These are phyloP conservation scores for Hirschioporus abietinus DNA, from an alignment of 768 basidiomycete species.

Conservation along the genomic window DNA sequence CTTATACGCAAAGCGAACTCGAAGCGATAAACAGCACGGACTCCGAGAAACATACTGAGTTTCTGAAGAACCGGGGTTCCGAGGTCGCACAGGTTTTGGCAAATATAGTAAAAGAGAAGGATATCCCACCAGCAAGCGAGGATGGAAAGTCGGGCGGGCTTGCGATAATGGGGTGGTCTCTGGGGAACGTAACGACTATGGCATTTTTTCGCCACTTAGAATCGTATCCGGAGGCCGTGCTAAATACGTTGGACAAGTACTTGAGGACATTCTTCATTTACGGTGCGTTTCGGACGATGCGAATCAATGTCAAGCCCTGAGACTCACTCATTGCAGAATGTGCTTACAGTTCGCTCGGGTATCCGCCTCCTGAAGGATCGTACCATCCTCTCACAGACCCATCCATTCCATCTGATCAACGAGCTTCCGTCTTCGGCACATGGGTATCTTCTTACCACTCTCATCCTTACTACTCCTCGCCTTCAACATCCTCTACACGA, in stretches of 20 bases:
- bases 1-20: slow-evolving; percentile 25
- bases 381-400: slow-evolving; percentile 4
- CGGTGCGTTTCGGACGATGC: slow-evolving; percentile 17
- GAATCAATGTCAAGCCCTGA: background rate
- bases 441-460: slow-evolving; percentile 1
- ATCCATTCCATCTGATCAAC: background rate
- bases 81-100: slow-evolving; percentile 31
- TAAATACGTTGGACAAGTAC: slow-evolving; percentile 15
- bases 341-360: background rate
- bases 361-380: background rate
- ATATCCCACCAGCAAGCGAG: slow-evolving; percentile 22
- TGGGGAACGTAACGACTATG: slow-evolving; percentile 23
- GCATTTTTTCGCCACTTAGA: slow-evolving; percentile 21
- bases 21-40: slow-evolving; percentile 14
- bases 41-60: slow-evolving; percentile 19
- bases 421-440: background rate
- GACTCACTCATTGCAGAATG: background rate
- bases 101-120: slow-evolving; percentile 24
- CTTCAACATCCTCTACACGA: background rate
- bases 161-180: slow-evolving; percentile 31
- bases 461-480: background rate
- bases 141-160: slow-evolving; percentile 24
- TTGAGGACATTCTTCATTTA: slow-evolving; percentile 24
- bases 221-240: slow-evolving; percentile 17
- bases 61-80: slow-evolving; percentile 24